Conservation (phyloP, 2,329 filamentous ascomycete genomes). For the Diaporthe vaccinii region DNA sequence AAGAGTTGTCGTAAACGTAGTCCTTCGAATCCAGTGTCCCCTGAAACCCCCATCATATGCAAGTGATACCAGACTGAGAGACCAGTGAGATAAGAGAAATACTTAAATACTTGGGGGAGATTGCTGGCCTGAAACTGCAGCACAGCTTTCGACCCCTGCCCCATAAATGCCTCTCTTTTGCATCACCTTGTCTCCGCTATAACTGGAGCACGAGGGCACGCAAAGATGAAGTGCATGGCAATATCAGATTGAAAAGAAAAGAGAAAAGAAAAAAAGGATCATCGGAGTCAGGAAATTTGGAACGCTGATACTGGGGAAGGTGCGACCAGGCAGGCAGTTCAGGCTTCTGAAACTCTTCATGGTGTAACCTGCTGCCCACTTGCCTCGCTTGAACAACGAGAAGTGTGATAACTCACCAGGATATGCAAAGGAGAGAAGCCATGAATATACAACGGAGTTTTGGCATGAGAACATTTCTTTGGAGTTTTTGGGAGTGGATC, state of each 20-base stretch:
- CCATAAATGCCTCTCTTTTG: neutral
- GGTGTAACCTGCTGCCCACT: neutral
- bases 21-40: neutral
- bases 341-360: conserved; percentile 13
- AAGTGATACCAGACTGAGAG: neutral
- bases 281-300: neutral
- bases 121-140: neutral
- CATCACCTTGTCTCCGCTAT: neutral
- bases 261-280: neutral
- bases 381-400: neutral
- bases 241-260: neutral
- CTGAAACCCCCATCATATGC: neutral
- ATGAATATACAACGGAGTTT: neutral
- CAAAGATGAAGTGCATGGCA: neutral
- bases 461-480: neutral
- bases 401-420: neutral
- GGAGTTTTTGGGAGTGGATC: neutral
- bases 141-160: neutral
- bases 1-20: neutral
- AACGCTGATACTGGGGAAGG: neutral
- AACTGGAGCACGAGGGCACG: neutral
- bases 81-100: neutral
- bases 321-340: neutral
- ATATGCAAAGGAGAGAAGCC: neutral
- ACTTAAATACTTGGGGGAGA: neutral